Base-by-base conservation (phyloP, 2,329 filamentous ascomycete genomes). In the Westerdykella aurantiaca region DNA sequence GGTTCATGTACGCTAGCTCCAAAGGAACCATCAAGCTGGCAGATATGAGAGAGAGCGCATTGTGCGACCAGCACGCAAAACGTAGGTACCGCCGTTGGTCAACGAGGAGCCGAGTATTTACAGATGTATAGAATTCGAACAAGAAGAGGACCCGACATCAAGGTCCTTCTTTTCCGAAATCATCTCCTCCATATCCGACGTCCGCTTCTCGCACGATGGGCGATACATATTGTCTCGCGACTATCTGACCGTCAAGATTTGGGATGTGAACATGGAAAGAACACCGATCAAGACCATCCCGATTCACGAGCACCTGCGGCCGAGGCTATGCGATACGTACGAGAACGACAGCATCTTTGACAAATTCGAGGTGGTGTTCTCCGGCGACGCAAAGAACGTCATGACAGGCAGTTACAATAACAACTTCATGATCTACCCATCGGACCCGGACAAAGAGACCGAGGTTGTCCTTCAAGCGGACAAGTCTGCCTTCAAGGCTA, bases 351-450 rank as follows among this genome's bases (percentile, higher is more conserved):
- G 89, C 69, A 98, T 98, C 64, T 98, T 98, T 64, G 93, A 98
- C 80, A 98, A 98, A 70, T 98, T 98, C 55, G 93, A 98, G 71
- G 93, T 98, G 34, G 91, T 97, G 41, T 98, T 98, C 73, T 97
- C 91, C 2, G 93, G 93, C 18, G 91, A 97, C 69, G 88, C 89
- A 33, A 94, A 95, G 78, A 97, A 98, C 59, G 93, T 97, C 54
- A 98, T 98, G 93, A 98, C 93, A 5, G 93, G 93, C 58, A 96
- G 89, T 66, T 98, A 98, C 77, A 98, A 98, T 79, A 98, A 98
- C 75, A 98, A 98, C 74, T 97, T 98, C 77, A 98, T 98, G 93
- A 98, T 98, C 64, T 98, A 97, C 69, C 93, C 93, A 4, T 93
- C 90, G 21, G 91, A 97, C 61, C 87, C 90, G 6, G 88, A 91